Evolutionary conservation across 1,139 yeast species (phyloP).

Genomic region (Suhomyces ambrosiae): DNA sequence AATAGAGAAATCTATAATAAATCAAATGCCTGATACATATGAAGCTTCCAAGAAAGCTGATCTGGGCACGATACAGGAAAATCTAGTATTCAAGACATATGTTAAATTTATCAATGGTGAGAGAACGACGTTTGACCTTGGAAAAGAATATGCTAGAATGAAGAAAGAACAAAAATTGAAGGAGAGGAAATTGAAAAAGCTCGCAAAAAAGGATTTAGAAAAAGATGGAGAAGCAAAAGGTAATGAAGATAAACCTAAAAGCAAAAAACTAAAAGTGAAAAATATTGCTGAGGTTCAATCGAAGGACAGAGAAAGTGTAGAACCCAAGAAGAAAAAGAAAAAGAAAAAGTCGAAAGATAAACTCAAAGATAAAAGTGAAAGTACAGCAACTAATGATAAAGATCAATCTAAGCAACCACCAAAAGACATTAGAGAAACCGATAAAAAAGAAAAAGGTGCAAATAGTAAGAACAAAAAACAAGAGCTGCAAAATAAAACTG

Average conservation of each 20-base stretch:
- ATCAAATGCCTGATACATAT: conserved; percentile 23
- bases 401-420: background rate
- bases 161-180: conserved; percentile 12
- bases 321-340: background rate
- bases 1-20: conserved; percentile 27
- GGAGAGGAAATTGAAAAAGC: conserved; percentile 12
- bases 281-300: background rate
- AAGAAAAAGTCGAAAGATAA: conserved; percentile 2
- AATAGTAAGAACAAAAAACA: background rate
- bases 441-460: background rate
- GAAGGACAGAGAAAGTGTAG: background rate
- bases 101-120: conserved; percentile 14
- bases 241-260: conserved; percentile 1
- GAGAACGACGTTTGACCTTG: conserved; percentile 18
- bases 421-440: background rate
- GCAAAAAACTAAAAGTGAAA: conserved; percentile 1
- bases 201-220: background rate
- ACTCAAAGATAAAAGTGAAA: background rate
- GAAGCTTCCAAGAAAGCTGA: background rate
- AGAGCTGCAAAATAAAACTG: background rate
- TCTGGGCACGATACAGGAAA: conserved; percentile 6
- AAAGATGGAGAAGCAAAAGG: background rate
- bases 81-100: conserved; percentile 18
- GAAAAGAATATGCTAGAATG: conserved; percentile 13
- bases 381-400: background rate